Base-by-base conservation (phyloP, 1,139 yeast species). In the Sugiyamaella grinbergsii region DNA sequence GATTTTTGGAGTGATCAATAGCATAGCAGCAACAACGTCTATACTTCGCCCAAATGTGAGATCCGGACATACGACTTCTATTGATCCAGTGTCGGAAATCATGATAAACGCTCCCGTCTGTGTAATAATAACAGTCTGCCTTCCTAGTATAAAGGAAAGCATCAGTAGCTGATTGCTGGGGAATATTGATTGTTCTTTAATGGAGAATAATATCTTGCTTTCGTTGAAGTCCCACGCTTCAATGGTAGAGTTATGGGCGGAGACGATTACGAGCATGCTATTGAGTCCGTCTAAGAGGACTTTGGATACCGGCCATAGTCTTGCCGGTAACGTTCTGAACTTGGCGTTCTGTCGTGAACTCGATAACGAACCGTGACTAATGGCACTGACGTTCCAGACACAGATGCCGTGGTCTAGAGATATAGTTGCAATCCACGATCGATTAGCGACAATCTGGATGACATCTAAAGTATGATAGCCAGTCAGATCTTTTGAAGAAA, bases 351-450 rank as follows among this genome's bases (percentile, higher is more conserved):
- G 55, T 24, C 49, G 45, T 20, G 51, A 57, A 55, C 71, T 86
- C 15, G 62, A 62, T 2, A 74, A 68, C 47, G 82, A 68, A 1
- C 23, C 32, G 15, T 91, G 93, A 0, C 87, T 68, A 1, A 18
- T 22, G 22, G 91, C 94, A 0, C 87, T 68, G 1, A 93, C 94
- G 1, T 88, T 81, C 95, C 95, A 87, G 8, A 86, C 79, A 33
- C 81, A 67, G 1, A 87, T 74, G 53, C 76, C 80, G 60, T 84
- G 90, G 61, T 87, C 95, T 59, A 88, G 69, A 3, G 91, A 91
- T 26, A 85, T 76, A 0, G 91, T 78, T 0, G 85, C 82, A 34
- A 87, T 71, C 52, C 57, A 62, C 76, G 83, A 10, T 83, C 84
- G 59, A 77, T 76, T 45, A 75, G 72, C 42, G 71, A 70, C 71